Evolutionary conservation across 2,329 filamentous ascomycete genomes (phyloP), one percentile per base, ranked within the genome.

Genomic region (Ophiocordyceps camponoti-saundersi): DNA sequence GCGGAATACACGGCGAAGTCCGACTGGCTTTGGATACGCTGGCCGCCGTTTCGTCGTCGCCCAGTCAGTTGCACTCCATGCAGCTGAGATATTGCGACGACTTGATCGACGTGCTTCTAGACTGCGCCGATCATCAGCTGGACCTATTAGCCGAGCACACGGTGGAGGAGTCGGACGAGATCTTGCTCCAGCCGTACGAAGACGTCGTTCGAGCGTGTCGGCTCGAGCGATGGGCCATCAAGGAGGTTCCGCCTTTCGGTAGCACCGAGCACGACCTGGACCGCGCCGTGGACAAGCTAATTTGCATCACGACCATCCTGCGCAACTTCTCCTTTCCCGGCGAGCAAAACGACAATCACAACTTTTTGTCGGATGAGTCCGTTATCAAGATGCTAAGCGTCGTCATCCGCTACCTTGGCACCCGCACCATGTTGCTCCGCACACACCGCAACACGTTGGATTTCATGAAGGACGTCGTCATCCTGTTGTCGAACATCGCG

Each of bases 391-490:
- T 95, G 56, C 67, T 95, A 10, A 87, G 86, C 48, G 80, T 80
- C 43, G 77, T 89, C 4, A 88, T 96, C 51, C 75, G 88, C 49
- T 85, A 92, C 53, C 72, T 96, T 15, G 92, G 90, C 29, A 95
- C 89, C 4, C 82, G 88, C 15, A 87, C 87, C 54, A 85, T 90
- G 73, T 73, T 96, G 29, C 67, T 96, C 41, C 79, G 87, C 39
- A 86, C 80, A 3, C 76, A 92, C 53, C 72, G 76, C 57, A 95
- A 95, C 63, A 92, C 85, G 0, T 69, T 95, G 53, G 92, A 98
- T 62, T 90, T 96, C 56, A 94, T 95, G 85, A 98, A 98, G 65
- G 92, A 98, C 61, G 71, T 88, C 29, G 78, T 96, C 48, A 82
- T 87, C 16, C 79, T 94, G 53, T 70, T 98, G 47, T 95, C 90